Base-by-base conservation (phyloP, 257 asterid genomes). In the Solanum clarkiae region DNA sequence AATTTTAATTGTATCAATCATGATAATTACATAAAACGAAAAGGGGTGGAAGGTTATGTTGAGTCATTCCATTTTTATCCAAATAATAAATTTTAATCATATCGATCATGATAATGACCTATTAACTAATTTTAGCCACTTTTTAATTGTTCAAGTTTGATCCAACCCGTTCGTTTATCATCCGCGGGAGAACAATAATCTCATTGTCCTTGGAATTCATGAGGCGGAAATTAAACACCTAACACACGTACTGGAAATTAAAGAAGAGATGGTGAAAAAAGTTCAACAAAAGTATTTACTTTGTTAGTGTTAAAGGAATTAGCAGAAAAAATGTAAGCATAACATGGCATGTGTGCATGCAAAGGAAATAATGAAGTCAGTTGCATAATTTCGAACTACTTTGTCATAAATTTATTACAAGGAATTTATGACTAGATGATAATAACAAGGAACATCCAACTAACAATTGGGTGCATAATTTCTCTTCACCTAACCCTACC, bases 401-500 rank as follows among this genome's bases (percentile, higher is more conserved):
- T 84, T 3, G 16, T 81, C 85, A 93, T 94, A 87, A 94, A 92
- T 91, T 93, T 89, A 44, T 79, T 15, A 79, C 17, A 4, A 74
- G 20, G 91, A 91, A 89, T 88, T 93, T 11, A 92, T 85, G 86
- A 86, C 82, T 20, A 24, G 80, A 85, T 89, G 53, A 81, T 87
- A 87, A 79, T 86, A 86, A 79, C 90, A 87, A 87, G 79, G 86
- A 86, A 79, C 90, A 87, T 87, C 93, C 93, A 92, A 91, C 95
- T 86, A 86, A 29, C 87, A 86, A 86, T 88, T 87, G 24, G 91
- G 82, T 85, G 88, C 29, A 36, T 4, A 70, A 84, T 86, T 29
- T 68, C 79, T 60, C 54, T 71, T 65, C 89, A 86, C 87, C 86
- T 51, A 57, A 72, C 84, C 86, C 29, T 29, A 79, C n/a, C 26